These are phyloP conservation scores for Quercus bicolor DNA, from an alignment of 306 rosid genomes.

Conservation along the genomic window DNA sequence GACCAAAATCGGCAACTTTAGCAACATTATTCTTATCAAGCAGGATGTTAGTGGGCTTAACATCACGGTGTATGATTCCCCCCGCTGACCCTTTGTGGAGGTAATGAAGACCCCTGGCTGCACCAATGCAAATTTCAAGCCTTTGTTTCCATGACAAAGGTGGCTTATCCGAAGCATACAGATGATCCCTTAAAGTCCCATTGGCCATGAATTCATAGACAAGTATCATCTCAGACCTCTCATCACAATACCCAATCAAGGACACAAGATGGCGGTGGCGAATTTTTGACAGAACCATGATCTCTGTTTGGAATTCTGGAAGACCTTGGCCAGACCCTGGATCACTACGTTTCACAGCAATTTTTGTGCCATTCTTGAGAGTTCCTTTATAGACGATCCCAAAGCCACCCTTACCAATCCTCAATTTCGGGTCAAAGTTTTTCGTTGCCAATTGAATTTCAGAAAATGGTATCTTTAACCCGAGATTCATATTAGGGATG, in stretches of 20 bases:
- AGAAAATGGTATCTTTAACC: slow-evolving; percentile 34
- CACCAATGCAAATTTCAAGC: slow-evolving; percentile 61
- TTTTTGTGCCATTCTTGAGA: slow-evolving; percentile 29
- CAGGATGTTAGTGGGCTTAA: slow-evolving; percentile 53
- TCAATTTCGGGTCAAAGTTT: slow-evolving; percentile 31
- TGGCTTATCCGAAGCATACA: slow-evolving; percentile 31
- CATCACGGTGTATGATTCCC: slow-evolving; percentile 56
- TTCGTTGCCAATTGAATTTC: slow-evolving; percentile 43
- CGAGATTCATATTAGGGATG: slow-evolving; percentile 30
- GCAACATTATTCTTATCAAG: slow-evolving; percentile 43
- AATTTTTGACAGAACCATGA: slow-evolving; percentile 45
- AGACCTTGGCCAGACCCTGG: slow-evolving; percentile 52
- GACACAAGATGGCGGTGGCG: slow-evolving; percentile 51
- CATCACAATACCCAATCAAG: slow-evolving; percentile 58
- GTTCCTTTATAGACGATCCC: slow-evolving; percentile 46
- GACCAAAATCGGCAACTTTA: slow-evolving; percentile 61
- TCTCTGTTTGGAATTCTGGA: slow-evolving; percentile 48
- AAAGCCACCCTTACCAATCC: slow-evolving; percentile 51
- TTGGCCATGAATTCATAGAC: slow-evolving; percentile 58
- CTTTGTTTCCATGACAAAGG: slow-evolving; percentile 49
- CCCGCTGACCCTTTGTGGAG: slow-evolving; percentile 50
- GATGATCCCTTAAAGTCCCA: slow-evolving; percentile 51
- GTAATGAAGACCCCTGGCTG: slow-evolving; percentile 54
- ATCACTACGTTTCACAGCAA: slow-evolving; percentile 52
- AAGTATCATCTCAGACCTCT: slow-evolving; percentile 51